Evolutionary conservation across 768 basidiomycete genomes (phyloP).

Genomic region (Lentinula aciculospora): DNA sequence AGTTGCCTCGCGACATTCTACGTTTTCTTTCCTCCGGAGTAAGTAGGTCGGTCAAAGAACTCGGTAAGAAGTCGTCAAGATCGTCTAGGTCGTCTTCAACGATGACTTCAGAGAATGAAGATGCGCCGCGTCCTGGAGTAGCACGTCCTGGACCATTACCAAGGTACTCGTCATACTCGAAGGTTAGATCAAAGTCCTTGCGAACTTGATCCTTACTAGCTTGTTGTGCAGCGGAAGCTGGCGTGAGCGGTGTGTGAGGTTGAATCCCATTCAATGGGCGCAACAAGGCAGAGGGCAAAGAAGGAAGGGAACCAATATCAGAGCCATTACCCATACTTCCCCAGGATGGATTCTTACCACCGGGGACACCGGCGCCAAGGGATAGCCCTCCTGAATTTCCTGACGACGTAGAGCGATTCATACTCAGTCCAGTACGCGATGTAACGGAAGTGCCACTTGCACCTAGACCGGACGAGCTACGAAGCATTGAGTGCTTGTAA

Average conservation of each 20-base stretch:
- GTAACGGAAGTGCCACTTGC: conserved; percentile 46
- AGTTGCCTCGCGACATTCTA: conserved; percentile 73
- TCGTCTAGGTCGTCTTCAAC: conserved; percentile 63
- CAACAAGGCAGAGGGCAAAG: not conserved
- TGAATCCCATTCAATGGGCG: not conserved
- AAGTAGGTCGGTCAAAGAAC: conserved; percentile 81
- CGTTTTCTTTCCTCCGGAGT: conserved; percentile 84
- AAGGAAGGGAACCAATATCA: conserved; percentile 5
- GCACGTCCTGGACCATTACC: conserved; percentile 14
- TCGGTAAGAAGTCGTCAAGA: conserved; percentile 84
- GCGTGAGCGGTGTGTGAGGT: not conserved
- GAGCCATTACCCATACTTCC: conserved; percentile 1
- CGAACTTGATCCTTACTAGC: not conserved
- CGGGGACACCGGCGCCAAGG: conserved; percentile 11
- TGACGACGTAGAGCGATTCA: conserved; percentile 25
- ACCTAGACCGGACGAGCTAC: conserved; percentile 26
- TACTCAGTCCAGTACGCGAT: conserved; percentile 36
- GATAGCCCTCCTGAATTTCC: conserved; percentile 16
- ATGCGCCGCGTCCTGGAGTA: conserved; percentile 8
- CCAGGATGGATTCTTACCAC: conserved; percentile 1
- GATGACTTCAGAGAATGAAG: not conserved
- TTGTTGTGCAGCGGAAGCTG: not conserved
- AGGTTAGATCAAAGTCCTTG: conserved; percentile 28
- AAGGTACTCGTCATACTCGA: conserved; percentile 34
- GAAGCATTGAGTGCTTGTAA: conserved; percentile 34